Base-by-base conservation (phyloP, 1,139 yeast genomes). In the Taphrina confusa region DNA sequence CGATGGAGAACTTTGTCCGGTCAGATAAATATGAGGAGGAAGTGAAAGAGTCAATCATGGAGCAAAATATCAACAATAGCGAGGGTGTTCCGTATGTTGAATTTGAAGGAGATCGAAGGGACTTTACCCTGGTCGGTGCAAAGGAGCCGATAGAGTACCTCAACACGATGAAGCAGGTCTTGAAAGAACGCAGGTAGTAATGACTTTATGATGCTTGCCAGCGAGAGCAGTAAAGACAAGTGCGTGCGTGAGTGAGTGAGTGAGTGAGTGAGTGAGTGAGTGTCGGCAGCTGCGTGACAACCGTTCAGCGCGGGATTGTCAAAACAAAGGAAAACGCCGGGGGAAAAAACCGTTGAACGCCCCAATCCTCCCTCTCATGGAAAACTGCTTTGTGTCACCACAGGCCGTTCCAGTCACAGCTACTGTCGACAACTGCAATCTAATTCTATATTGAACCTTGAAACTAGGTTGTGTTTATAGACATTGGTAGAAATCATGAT, bases 51-150 rank as follows among this genome's bases (percentile, higher is more conserved):
- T 16, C 46, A 11, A 44, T 52, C 20, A 28, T 36, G 16, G 57
- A 52, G 39, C 57, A 52, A 16, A 44, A 52, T 25, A 22, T 39
- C 27, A 52, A 52, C 25, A 39, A 37, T n/a, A 28, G 50, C 28
- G 46, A 42, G 23, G 57, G 57, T 12, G 57, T 52, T 4, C 57
- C 57, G 2, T 23, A 28, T 23, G 34, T 52, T 2, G 34, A 31
- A n/a, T 39, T 52, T 18, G 57, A 40, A 22, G 57, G 57, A 2
- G 28, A 45, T 27, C 37, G 57, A n/a, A 31, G 57, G 37, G 57
- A 52, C 49, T 28, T 52, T 27, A 52, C 57, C 4, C 49, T 52
- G 14, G 49, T 52, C 18, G 57, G 57, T 14, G 57, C 57, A 23
- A 52, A 52, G 18, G 36, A 31, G 8, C 40, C 46, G 22, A 33